phyloP scores from a whole-genome alignment of 371 early-diverging fungal genomes.

The Haplosporangium sp. region DNA sequence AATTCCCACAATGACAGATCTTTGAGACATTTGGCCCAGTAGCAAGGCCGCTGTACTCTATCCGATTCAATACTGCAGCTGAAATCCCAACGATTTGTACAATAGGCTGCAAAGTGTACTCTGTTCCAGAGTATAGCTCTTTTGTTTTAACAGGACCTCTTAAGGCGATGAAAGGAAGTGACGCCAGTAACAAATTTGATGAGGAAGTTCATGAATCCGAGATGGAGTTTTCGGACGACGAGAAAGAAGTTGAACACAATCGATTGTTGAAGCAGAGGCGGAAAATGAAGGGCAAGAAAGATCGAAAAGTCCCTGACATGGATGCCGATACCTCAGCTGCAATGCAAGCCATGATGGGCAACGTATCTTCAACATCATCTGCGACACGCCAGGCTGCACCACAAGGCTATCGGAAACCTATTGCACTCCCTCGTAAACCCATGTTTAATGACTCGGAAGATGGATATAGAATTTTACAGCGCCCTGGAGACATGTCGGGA shows the following conservation, averaged over 20 bases:
- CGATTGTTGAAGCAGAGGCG: slow-evolving; percentile 57
- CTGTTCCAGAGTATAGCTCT: slow-evolving; percentile 70
- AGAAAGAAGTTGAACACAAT: slow-evolving; percentile 75
- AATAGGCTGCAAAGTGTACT: slow-evolving; percentile 73
- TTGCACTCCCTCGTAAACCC: slow-evolving; percentile 42
- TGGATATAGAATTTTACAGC: slow-evolving; percentile 49
- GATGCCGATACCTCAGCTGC: slow-evolving; percentile 36
- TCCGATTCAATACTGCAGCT: slow-evolving; percentile 74
- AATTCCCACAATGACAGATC: slow-evolving; percentile 55
- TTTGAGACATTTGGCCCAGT: slow-evolving; percentile 97
- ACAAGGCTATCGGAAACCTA: slow-evolving; percentile 15
- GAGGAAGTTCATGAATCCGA: slow-evolving; percentile 90
- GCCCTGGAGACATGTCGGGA: slow-evolving; percentile 26
- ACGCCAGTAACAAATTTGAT: slow-evolving; percentile 93
- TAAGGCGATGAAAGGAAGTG: slow-evolving; percentile 80
- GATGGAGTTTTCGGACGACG: slow-evolving; percentile 91
- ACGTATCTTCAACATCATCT: background rate
- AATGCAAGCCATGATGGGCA: slow-evolving; percentile 27
- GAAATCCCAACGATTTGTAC: slow-evolving; percentile 66
- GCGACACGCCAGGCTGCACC: background rate
- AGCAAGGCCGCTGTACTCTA: slow-evolving; percentile 81
- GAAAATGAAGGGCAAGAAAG: slow-evolving; percentile 33
- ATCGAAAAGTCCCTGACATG: slow-evolving; percentile 25
- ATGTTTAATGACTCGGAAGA: slow-evolving; percentile 32
- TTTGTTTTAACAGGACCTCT: slow-evolving; percentile 77